Percentiles rank a stretch among this genome's conserved stretches.
Conservation (phyloP, 176 grass and related monocot species). For the Avena insularis region DNA sequence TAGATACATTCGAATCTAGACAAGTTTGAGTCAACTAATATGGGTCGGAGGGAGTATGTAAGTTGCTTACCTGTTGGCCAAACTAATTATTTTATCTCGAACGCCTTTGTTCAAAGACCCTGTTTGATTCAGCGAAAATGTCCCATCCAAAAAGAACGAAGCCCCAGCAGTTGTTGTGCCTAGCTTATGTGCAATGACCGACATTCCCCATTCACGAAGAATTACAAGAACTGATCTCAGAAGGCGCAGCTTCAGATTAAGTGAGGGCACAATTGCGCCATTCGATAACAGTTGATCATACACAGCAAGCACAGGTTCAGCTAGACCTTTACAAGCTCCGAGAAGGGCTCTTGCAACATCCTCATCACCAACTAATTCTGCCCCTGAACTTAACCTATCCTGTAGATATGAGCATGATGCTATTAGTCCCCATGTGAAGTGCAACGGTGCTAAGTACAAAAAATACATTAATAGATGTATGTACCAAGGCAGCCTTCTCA, state of each 20-base stretch:
- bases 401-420: slow-evolving; percentile 52
- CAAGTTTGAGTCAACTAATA: no score
- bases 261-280: slow-evolving; percentile 74
- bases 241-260: slow-evolving; percentile 83
- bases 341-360: slow-evolving; percentile 91
- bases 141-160: slow-evolving; percentile 67
- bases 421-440: slow-evolving; percentile 22
- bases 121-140: slow-evolving; percentile 71
- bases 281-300: slow-evolving; percentile 95
- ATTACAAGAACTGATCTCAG: slow-evolving; percentile 82
- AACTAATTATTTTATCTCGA: slow-evolving; percentile 89
- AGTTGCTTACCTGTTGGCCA: slow-evolving; percentile 72
- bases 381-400: slow-evolving; percentile 83
- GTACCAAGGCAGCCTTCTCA: slow-evolving; percentile 94
- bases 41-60: not conserved
- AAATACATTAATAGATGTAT: slow-evolving; percentile 35
- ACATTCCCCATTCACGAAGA: slow-evolving; percentile 84
- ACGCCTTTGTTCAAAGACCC: slow-evolving; percentile 58
- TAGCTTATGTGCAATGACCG: slow-evolving; percentile 66
- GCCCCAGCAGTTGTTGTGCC: slow-evolving; percentile 62
- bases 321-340: slow-evolving; percentile 70
- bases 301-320: slow-evolving; percentile 75
- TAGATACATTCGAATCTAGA: no score
- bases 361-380: slow-evolving; percentile 85
- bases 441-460: not conserved